These are phyloP conservation scores for Sphaerostilbella broomeana DNA, from an alignment of 2,329 filamentous ascomycete genomes.

Conservation along the genomic window DNA sequence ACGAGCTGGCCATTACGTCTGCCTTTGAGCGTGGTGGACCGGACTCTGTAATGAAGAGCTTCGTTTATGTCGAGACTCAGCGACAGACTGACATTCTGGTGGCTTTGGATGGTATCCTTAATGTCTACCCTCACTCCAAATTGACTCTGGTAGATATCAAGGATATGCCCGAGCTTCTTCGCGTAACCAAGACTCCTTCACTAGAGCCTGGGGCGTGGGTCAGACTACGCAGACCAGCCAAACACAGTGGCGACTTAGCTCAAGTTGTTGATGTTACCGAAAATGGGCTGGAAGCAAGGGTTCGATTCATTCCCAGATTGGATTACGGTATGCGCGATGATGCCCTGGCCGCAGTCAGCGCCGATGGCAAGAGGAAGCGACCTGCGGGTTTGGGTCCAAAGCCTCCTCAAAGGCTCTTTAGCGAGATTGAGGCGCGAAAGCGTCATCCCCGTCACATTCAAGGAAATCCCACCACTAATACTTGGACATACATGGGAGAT, in stretches of 20 bases:
- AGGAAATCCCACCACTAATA: constrained; percentile 69
- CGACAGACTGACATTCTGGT: constrained; percentile 79
- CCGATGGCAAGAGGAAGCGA: constrained; percentile 76
- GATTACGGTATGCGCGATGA: constrained; percentile 91
- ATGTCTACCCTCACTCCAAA: constrained; percentile 83
- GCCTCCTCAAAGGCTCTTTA: constrained; percentile 86
- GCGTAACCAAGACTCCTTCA: constrained; percentile 78
- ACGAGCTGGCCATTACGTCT: constrained; percentile 76
- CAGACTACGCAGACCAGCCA: constrained; percentile 69
- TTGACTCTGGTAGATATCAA: constrained; percentile 88
- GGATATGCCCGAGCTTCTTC: constrained; percentile 94
- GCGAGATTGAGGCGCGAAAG: constrained; percentile 86
- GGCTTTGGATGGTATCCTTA: constrained; percentile 75
- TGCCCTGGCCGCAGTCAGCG: constrained; percentile 34
- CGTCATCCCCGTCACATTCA: constrained; percentile 59
- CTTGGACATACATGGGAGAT: constrained; percentile 80
- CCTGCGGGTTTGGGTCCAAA: constrained; percentile 54
- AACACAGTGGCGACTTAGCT: constrained; percentile 83
- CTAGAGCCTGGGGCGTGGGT: constrained; percentile 88
- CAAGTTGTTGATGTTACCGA: constrained; percentile 89
- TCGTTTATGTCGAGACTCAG: constrained; percentile 89
- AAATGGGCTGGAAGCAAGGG: constrained; percentile 81
- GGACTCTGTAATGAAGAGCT: constrained; percentile 79
- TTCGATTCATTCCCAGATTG: constrained; percentile 81
- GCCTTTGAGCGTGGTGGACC: constrained; percentile 83